Evolutionary conservation across 73 alveolate species (phyloP), one percentile per base, ranked within the genome.

Genomic region (Tetrahymena thermophila): DNA sequence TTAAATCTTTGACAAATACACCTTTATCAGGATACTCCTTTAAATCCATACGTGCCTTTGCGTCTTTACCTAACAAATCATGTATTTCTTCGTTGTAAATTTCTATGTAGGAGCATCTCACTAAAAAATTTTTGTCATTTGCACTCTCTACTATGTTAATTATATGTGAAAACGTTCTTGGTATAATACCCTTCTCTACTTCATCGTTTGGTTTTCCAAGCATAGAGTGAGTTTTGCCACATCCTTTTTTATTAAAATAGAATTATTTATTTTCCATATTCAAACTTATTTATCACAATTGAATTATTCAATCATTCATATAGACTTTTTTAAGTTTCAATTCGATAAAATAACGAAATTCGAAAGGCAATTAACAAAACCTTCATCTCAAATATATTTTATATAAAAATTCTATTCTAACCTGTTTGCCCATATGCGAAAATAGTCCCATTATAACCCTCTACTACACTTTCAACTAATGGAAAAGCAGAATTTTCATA

Each of bases 401-500:
- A 40, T 8, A 16, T 71, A 19, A 71, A 71, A 31, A 1, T n/a
- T 3, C 8, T 5, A 71, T 71, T 71, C 35, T 71, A 28, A 93
- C 99, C 99, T 95, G 99, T 97, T 85, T 97, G 94, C 5, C 99
- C 99, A 96, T 97, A 97, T 2, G 99, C 99, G 43, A 97, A 97
- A 31, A 97, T 97, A 4, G 99, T 97, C 34, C 99, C 99, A 96
- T 99, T 99, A 96, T 99, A 99, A 85, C 99, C 99, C 94, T 98
- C 99, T n/a, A 99, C 97, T 23, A 98, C 99, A 43, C 99, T 97
- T 94, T 99, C 99, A 28, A 99, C 99, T 40, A 99, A 96, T 10
- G 99, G 99, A 95, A 98, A 99, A 16, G 99, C 99, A 11, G 99
- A 97, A 95, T 99, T 99, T 84, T 99, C 99, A 96, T 99, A 99